These are phyloP conservation scores for Euphorbia lathyris DNA, from an alignment of 345 rosid genomes.

Conservation along the genomic window DNA sequence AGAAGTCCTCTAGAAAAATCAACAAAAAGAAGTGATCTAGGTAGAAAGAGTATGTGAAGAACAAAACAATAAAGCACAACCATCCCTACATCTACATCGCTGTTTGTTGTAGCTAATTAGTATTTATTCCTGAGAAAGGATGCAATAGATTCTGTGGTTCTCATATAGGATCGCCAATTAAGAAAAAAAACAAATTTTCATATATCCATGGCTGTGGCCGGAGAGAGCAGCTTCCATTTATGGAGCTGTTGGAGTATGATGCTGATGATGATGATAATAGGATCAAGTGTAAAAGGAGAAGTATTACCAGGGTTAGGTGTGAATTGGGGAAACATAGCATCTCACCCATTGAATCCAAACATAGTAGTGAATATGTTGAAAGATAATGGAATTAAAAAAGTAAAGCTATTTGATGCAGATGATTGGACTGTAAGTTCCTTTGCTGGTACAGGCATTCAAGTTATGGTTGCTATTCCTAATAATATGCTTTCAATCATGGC, in stretches of 20 bases:
- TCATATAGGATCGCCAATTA: no score
- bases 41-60: not conserved
- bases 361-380: constrained; percentile 63
- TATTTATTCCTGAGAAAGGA: not conserved
- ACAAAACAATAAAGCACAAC: not conserved
- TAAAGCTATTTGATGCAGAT: constrained; percentile 80
- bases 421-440: constrained; percentile 46
- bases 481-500: constrained; percentile 40
- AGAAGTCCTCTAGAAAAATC: not conserved
- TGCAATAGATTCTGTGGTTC: not conserved
- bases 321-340: constrained; percentile 72
- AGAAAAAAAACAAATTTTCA: no score
- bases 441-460: constrained; percentile 57
- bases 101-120: not conserved
- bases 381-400: constrained; percentile 62
- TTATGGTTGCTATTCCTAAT: constrained; percentile 84
- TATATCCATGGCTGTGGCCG: no score
- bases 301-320: constrained; percentile 48
- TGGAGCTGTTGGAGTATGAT: constrained; percentile 18
- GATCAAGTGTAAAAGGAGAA: constrained; percentile 6
- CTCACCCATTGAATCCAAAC: constrained; percentile 55
- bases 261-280: constrained; percentile 27
- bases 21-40: not conserved
- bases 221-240: not conserved
- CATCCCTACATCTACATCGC: not conserved